Evolutionary conservation across 495 filamentous ascomycete species (phyloP).

Genomic region (Elaphomyces granulatus): DNA sequence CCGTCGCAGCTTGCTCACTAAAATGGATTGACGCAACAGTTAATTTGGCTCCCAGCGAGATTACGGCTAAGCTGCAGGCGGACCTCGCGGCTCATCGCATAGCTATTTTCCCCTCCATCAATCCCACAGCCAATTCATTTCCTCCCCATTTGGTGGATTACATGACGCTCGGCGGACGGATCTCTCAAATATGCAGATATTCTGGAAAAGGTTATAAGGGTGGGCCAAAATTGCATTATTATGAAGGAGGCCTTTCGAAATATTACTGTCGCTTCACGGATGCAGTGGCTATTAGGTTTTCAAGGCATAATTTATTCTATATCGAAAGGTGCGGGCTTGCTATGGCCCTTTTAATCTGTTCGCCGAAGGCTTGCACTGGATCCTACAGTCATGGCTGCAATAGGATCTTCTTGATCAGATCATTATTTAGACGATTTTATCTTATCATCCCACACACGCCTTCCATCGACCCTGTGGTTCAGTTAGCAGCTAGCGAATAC

Average conservation of each 20-base stretch:
- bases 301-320: background rate
- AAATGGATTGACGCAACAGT: too few relatives aligned
- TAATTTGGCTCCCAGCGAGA: too few relatives aligned
- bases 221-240: background rate
- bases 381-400: background rate
- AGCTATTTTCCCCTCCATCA: too few relatives aligned
- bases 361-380: background rate
- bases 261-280: background rate
- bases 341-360: background rate
- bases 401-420: background rate
- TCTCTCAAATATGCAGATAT: background rate
- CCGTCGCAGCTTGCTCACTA: too few relatives aligned
- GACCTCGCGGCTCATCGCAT: too few relatives aligned
- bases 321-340: background rate
- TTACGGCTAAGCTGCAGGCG: too few relatives aligned
- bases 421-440: background rate
- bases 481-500: background rate
- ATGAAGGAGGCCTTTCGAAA: background rate
- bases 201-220: background rate
- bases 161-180: background rate
- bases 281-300: background rate
- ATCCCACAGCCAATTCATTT: background rate
- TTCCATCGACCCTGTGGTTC: background rate
- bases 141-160: background rate
- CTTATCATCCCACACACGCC: background rate